Percentiles rank a stretch among this genome's conserved stretches.
phyloP scores from a whole-genome alignment of 306 rosid genomes.

The Senna tora region DNA sequence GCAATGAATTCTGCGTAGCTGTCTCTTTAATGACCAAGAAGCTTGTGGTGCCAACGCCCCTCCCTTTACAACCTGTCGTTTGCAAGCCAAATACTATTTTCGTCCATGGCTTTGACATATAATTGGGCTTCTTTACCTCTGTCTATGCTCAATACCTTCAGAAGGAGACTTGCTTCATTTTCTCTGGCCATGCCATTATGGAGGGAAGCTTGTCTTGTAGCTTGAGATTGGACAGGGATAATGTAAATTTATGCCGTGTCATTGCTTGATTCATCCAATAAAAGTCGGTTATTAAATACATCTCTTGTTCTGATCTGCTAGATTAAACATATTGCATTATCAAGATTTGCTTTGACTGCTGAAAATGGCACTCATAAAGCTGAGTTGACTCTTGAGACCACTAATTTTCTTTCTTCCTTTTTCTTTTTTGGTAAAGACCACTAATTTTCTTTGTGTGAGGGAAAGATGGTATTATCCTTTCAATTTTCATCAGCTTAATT shows the following conservation, averaged over 20 bases:
- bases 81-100: slow-evolving; percentile 34
- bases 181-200: slow-evolving; percentile 30
- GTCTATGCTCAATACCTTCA: slow-evolving; percentile 22
- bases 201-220: slow-evolving; percentile 41
- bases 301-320: slow-evolving; percentile 35
- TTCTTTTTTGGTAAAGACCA: too few species aligned
- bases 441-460: too few species aligned
- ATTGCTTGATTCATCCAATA: slow-evolving; percentile 42
- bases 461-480: too few species aligned
- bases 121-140: slow-evolving; percentile 30
- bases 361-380: background rate
- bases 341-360: slow-evolving; percentile 2
- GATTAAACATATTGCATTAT: slow-evolving; percentile 18
- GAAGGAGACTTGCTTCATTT: slow-evolving; percentile 30
- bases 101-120: slow-evolving; percentile 32
- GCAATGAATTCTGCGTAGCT: slow-evolving; percentile 26
- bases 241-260: slow-evolving; percentile 34
- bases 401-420: too few species aligned
- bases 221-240: slow-evolving; percentile 24
- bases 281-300: slow-evolving; percentile 14
- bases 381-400: background rate
- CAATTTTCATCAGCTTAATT: background rate
- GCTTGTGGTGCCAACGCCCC: slow-evolving; percentile 31
- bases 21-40: background rate
- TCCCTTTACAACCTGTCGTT: slow-evolving; percentile 46